phyloP scores from a whole-genome alignment of 2,329 filamentous ascomycete species.

The Rhynchosporium secalis region DNA sequence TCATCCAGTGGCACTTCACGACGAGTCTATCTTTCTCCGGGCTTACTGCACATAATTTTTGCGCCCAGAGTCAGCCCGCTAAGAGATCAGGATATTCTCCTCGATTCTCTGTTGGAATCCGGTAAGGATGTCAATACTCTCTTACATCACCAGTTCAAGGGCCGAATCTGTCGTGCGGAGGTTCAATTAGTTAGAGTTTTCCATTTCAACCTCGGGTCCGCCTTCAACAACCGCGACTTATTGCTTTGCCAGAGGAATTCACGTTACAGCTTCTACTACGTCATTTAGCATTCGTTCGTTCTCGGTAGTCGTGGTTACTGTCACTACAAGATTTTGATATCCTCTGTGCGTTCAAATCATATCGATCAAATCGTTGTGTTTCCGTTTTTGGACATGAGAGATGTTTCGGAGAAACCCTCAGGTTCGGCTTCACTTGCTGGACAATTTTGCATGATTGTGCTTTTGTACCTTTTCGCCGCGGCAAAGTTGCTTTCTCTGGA shows the following conservation, averaged over 20 bases:
- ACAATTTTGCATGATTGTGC: conserved; percentile 8
- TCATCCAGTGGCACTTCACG: conserved; percentile 8
- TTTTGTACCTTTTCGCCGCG: conserved; percentile 24
- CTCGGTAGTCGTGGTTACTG: neutral
- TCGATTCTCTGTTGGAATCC: too few relatives aligned
- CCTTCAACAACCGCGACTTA: neutral
- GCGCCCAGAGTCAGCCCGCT: too few relatives aligned
- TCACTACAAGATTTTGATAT: neutral
- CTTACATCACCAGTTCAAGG: too few relatives aligned
- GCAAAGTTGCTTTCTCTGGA: conserved; percentile 18
- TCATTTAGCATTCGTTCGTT: neutral
- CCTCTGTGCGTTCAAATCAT: neutral
- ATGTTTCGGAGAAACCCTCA: conserved; percentile 9
- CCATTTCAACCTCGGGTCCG: too few relatives aligned
- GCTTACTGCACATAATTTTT: neutral
- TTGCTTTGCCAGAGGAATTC: neutral
- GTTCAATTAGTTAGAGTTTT: too few relatives aligned
- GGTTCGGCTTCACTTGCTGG: conserved; percentile 16
- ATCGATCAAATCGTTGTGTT: neutral
- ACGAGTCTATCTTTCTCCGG: neutral
- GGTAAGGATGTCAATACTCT: too few relatives aligned
- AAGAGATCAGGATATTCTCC: neutral
- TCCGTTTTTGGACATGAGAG: neutral
- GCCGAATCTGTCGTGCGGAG: too few relatives aligned
- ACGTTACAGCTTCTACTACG: neutral